Percentiles rank a stretch among this genome's conserved stretches.
These are phyloP conservation scores for Calycina marina DNA, from an alignment of 2,329 filamentous ascomycete genomes.

Conservation along the genomic window DNA sequence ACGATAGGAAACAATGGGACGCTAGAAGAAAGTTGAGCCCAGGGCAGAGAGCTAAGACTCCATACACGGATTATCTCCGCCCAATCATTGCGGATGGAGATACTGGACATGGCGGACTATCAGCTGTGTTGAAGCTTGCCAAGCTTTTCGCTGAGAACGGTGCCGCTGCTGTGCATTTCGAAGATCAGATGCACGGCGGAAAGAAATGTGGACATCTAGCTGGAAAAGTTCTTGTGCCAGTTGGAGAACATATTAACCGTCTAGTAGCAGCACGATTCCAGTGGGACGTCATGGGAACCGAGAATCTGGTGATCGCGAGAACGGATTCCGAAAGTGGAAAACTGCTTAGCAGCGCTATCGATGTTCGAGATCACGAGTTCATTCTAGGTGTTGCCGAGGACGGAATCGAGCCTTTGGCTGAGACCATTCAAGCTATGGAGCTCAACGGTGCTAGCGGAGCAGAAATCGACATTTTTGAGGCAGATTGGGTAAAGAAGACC, in stretches of 20 bases:
- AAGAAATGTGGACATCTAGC: constrained; percentile 98
- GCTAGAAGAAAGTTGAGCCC: constrained; percentile 61
- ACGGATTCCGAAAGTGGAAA: constrained; percentile 93
- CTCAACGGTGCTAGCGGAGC: constrained; percentile 56
- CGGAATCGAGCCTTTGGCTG: constrained; percentile 65
- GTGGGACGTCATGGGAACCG: constrained; percentile 94
- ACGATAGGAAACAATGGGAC: constrained; percentile 94
- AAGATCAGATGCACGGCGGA: constrained; percentile 92
- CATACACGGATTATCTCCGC: constrained; percentile 82
- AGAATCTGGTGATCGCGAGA: constrained; percentile 87
- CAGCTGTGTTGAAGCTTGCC: constrained; percentile 85
- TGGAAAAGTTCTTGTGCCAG: constrained; percentile 87
- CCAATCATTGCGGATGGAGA: constrained; percentile 95
- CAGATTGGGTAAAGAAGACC: constrained; percentile 75
- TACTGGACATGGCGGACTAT: constrained; percentile 85
- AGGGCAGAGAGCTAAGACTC: constrained; percentile 57
- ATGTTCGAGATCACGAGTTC: constrained; percentile 92
- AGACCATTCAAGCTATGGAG: constrained; percentile 85
- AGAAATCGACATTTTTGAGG: constrained; percentile 78
- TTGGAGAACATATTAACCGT: constrained; percentile 92
- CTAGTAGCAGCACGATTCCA: constrained; percentile 86
- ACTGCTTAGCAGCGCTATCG: constrained; percentile 78
- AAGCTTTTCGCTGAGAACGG: constrained; percentile 97
- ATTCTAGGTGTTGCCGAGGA: constrained; percentile 73
- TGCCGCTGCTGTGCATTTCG: constrained; percentile 90